Percentiles rank a stretch among this genome's conserved stretches.
Conservation (phyloP, 257 asterid species). For the Nemophila menziesii region DNA sequence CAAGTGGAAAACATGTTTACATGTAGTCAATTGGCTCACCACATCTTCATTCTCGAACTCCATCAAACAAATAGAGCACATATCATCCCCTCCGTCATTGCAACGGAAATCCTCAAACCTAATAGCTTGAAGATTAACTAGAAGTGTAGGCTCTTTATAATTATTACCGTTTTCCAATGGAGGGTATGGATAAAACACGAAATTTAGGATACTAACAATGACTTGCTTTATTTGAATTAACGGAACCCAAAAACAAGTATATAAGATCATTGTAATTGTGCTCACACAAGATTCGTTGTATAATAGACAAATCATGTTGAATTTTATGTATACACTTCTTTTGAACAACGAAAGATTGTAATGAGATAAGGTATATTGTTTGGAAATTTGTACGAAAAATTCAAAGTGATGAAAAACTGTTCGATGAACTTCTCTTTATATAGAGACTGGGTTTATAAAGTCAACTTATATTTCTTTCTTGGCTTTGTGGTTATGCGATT, state of each 20-base stretch:
- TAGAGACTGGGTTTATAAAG: slow-evolving; percentile 2
- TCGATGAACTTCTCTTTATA: slow-evolving; percentile 4
- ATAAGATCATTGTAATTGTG: slow-evolving; percentile 9
- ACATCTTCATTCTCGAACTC: slow-evolving; percentile 34
- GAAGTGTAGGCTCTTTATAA: background rate
- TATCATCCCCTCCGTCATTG: slow-evolving; percentile 8
- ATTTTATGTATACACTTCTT: background rate
- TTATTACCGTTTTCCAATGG: background rate
- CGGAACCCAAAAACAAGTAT: slow-evolving; percentile 19
- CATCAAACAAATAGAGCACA: slow-evolving; percentile 48
- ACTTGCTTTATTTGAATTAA: slow-evolving; percentile 8
- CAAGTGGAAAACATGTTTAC: slow-evolving; percentile 47
- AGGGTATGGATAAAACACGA: background rate
- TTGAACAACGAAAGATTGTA: background rate
- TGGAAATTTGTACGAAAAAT: too few species aligned
- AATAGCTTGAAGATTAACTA: background rate
- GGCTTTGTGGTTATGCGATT: slow-evolving; percentile 1
- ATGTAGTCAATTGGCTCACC: slow-evolving; percentile 37
- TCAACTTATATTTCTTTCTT: slow-evolving; percentile 5
- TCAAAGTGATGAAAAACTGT: background rate
- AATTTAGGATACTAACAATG: background rate
- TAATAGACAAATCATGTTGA: slow-evolving; percentile 20
- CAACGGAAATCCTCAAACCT: slow-evolving; percentile 9
- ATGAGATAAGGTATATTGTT: too few species aligned
- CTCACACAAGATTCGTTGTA: slow-evolving; percentile 10